Base-by-base conservation (phyloP, 1,284 basidiomycete genomes). In the Apiotrichum sp. region DNA sequence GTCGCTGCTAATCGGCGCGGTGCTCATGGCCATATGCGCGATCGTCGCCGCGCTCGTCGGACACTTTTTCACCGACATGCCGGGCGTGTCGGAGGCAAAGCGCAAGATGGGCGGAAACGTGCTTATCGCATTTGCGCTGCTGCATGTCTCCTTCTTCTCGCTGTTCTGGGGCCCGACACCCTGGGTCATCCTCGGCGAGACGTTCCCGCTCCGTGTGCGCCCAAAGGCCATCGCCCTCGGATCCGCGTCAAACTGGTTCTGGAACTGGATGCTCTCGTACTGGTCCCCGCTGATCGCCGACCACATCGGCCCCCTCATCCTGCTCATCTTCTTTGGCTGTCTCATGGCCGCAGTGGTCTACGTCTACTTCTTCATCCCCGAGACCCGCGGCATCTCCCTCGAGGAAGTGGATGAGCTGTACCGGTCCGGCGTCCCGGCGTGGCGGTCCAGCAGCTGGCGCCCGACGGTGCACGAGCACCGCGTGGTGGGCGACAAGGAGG, bases 391-490 rank as follows among this genome's bases (percentile, higher is more conserved):
- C 6, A 80, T 89, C 14, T 81, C 81, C 45, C 78, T 89, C 61
- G 87, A 89, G 74, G 86, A 88, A 78, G 85, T 88, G 61, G 86
- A 88, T 71, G 85, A 87, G 72, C 75, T 87, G 77, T 87, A 87
- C 67, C 81, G 83, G 40, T 77, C 84, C 3, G 79, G 80, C 4
- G 78, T 86, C 61, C 81, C 81, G 63, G 84, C 86, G 2, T 87
- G 86, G 85, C 74, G 81, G 40, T 86, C 85, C 0, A 59, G 79
- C 0, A 61, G 60, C 0, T 88, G 85, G 85, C 80, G 75, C 56
- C 86, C 86, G 3, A 48, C 65, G 2, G 41, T 33, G 41, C 56
- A 47, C 43, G 36, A 35, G 29, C 58, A 55, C 36, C 43, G 50
- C 32, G 34, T 33, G 31, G 57, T 41, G 31, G 57, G 22, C 22